Evolutionary conservation across 495 filamentous ascomycete genomes (phyloP).

Genomic region (Aspergillus biplanus): DNA sequence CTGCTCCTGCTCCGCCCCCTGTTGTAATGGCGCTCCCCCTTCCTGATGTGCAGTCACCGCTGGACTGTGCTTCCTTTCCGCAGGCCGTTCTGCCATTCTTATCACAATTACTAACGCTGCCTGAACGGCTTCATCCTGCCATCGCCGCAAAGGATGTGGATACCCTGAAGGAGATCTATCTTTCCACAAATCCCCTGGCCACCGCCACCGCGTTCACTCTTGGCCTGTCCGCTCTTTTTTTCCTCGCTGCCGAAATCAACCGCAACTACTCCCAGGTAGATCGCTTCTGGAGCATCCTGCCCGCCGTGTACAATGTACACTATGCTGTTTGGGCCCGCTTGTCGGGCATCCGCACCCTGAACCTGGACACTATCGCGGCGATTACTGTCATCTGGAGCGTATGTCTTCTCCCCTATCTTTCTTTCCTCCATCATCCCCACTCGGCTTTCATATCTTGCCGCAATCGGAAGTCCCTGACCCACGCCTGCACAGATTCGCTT

Average conservation of each 20-base stretch:
- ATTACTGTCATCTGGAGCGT: conserved; percentile 83
- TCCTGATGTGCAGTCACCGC: conserved; percentile 66
- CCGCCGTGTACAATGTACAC: conserved; percentile 87
- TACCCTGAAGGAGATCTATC: conserved; percentile 68
- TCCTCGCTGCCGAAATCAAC: conserved; percentile 79
- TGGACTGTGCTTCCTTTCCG: conserved; percentile 72
- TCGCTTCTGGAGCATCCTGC: conserved; percentile 86
- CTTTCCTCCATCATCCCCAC: not conserved
- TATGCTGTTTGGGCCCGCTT: conserved; percentile 79
- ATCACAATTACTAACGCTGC: conserved; percentile 74
- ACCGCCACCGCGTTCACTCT: conserved; percentile 74
- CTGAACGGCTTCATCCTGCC: conserved; percentile 57
- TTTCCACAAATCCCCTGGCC: conserved; percentile 85
- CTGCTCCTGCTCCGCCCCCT: conserved; percentile 9
- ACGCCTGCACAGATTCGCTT: conserved; percentile 61
- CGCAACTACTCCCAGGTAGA: conserved; percentile 95
- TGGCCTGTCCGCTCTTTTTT: conserved; percentile 66
- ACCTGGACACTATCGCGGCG: conserved; percentile 72
- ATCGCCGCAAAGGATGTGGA: conserved; percentile 56
- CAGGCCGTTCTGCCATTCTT: conserved; percentile 76
- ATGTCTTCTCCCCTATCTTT: conserved; percentile 36
- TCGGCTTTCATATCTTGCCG: not conserved
- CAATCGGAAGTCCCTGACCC: not conserved
- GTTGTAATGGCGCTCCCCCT: conserved; percentile 61
- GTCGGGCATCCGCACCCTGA: conserved; percentile 68